A percentile compares a stretch with the other conserved stretches of the same genome.
phyloP scores from a whole-genome alignment of 116 monocot genomes.

The Cymodocea nodosa region DNA sequence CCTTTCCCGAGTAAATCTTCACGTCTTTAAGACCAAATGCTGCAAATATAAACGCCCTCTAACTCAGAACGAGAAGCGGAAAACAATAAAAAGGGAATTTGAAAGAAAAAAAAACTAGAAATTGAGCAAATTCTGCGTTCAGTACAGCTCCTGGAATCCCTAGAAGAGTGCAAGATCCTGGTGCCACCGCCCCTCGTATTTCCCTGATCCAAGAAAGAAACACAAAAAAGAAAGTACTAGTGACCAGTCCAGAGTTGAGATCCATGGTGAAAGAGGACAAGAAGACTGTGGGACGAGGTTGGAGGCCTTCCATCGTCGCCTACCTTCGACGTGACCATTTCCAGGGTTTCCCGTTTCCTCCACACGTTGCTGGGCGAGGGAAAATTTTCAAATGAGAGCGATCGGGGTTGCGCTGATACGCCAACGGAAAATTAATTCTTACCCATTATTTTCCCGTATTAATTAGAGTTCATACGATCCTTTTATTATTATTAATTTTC shows the following conservation, averaged over 20 bases:
- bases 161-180: background rate
- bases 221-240: background rate
- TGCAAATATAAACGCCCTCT: background rate
- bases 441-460: no score
- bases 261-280: background rate
- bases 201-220: background rate
- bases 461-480: no score
- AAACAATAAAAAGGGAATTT: background rate
- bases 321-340: constrained; percentile 7
- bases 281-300: background rate
- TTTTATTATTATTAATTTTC: no score
- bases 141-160: background rate
- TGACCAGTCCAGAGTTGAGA: background rate
- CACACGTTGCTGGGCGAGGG: no score
- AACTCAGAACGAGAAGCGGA: background rate
- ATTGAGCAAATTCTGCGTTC: background rate
- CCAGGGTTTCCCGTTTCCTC: background rate
- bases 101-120: background rate
- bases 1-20: background rate
- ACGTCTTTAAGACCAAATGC: background rate
- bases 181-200: background rate
- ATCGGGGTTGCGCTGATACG: no score
- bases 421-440: no score
- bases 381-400: background rate
- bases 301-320: background rate